These are phyloP conservation scores for Cytospora piceicola DNA, from an alignment of 2,329 filamentous ascomycete species.

Conservation along the genomic window DNA sequence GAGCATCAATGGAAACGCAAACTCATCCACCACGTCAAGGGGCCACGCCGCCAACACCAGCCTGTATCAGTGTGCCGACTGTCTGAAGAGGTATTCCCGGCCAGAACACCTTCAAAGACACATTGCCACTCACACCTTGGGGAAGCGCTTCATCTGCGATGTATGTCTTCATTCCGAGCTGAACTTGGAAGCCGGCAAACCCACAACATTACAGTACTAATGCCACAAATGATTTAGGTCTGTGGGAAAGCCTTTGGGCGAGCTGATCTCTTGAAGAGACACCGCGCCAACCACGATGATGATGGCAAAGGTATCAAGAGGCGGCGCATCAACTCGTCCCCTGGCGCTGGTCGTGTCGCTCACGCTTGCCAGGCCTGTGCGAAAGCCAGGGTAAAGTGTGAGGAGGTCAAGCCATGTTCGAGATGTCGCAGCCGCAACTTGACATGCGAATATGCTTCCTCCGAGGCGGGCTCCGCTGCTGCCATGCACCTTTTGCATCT, in stretches of 20 bases:
- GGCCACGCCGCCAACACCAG: slow-evolving; percentile 37
- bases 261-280: slow-evolving; percentile 57
- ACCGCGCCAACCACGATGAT: slow-evolving; percentile 56
- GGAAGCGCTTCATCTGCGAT: slow-evolving; percentile 52
- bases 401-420: slow-evolving; percentile 58
- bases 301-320: slow-evolving; percentile 51
- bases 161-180: slow-evolving; percentile 28
- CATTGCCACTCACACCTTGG: slow-evolving; percentile 55
- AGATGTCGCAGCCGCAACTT: slow-evolving; percentile 54
- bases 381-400: slow-evolving; percentile 57
- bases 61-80: slow-evolving; percentile 55
- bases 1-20: slow-evolving; percentile 1
- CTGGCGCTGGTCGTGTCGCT: slow-evolving; percentile 53
- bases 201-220: slow-evolving; percentile 29
- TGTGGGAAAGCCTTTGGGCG: slow-evolving; percentile 59
- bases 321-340: slow-evolving; percentile 49
- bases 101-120: slow-evolving; percentile 59
- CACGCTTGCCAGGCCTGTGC: slow-evolving; percentile 59
- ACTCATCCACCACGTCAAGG: slow-evolving; percentile 22
- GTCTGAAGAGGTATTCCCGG: slow-evolving; percentile 55
- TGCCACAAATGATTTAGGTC: slow-evolving; percentile 43
- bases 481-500: slow-evolving; percentile 50
- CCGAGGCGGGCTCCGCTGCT: slow-evolving; percentile 45
- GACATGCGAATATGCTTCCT: slow-evolving; percentile 47
- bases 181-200: neutral